Conservation (phyloP, 2,329 filamentous ascomycete species). For the Botryotinia globosa region DNA sequence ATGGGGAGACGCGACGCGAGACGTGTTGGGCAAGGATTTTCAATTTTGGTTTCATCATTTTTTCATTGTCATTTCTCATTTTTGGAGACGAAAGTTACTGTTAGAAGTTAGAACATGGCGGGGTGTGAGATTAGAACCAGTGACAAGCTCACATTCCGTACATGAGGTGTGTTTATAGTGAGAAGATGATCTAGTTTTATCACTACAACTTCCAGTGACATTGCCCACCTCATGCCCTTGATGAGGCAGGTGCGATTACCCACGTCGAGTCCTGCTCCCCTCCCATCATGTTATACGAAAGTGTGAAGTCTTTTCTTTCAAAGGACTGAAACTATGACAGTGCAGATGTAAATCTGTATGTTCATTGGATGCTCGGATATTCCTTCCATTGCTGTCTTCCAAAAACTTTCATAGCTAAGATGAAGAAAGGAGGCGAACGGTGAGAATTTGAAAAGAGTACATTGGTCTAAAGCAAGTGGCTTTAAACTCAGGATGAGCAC, state of each 20-base stretch:
- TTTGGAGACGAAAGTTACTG: neutral
- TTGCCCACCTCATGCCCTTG: neutral
- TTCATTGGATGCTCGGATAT: neutral
- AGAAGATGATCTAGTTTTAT: neutral
- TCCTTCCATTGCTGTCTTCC: neutral
- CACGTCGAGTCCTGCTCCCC: neutral
- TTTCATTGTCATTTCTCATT: neutral
- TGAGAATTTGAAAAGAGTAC: neutral
- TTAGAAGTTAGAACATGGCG: neutral
- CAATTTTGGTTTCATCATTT: neutral
- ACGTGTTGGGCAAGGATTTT: slow-evolving; percentile 12
- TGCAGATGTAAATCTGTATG: neutral
- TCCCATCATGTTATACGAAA: neutral
- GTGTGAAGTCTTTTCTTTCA: neutral
- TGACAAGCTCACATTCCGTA: neutral
- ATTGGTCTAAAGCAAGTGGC: neutral
- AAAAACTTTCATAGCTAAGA: neutral
- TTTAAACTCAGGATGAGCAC: neutral
- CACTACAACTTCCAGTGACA: neutral
- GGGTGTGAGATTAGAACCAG: neutral
- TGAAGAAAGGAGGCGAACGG: neutral
- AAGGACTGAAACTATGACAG: neutral
- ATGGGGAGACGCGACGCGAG: slow-evolving; percentile 20
- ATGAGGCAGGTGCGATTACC: neutral
- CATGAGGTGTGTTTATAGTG: neutral